Base-by-base conservation (phyloP, 2,329 filamentous ascomycete genomes). In the Beauveria rudraprayagi region DNA sequence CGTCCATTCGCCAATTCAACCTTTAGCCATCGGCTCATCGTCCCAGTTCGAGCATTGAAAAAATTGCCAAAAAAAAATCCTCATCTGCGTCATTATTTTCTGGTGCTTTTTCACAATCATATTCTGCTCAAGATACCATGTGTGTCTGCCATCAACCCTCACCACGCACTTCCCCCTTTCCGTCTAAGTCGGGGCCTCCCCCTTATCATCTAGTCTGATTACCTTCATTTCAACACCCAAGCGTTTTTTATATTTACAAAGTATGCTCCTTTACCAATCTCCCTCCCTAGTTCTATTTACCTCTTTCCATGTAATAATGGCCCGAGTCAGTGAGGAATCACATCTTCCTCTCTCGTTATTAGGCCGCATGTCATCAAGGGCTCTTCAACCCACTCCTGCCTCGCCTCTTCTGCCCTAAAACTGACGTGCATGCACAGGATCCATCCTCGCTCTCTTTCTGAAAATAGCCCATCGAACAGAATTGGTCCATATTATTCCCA, bases 381-480 rank as follows among this genome's bases (percentile, higher is more conserved):
- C 44, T 50, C 19, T 41, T 10, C 37, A 50, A 14, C 43, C 30
- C 56, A 37, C 16, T 52, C 34, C 26, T 5, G 28, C 28, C 30
- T 50, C 17, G 24, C 34, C 30, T 14, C 26, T 44, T 50, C 17
- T 28, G 22, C 56, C 26, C 56, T 53, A 59, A 59, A 59, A 59
- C 56, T 59, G 56, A 59, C 56, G 56, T 59, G 56, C 56, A 59
- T 30, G 40, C 40, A 43, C 16, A 8, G 56, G 37, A 52, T 34
- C 26, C 28, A 56, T 50, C 44, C 26, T 22, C 16, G 2, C 19
- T 54, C 26, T 40, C 17, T 26, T 43, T 34, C 44, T 58, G 34
- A 50, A 58, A 51, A 50, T 58, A 50, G 46, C 44, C 19, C 46
- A 40, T 40, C 30, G 7, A 50, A 26, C 26, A 28, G n/a, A 22